phyloP scores from a whole-genome alignment of 2,329 filamentous ascomycete species.

The Xylariaceae sp. region DNA sequence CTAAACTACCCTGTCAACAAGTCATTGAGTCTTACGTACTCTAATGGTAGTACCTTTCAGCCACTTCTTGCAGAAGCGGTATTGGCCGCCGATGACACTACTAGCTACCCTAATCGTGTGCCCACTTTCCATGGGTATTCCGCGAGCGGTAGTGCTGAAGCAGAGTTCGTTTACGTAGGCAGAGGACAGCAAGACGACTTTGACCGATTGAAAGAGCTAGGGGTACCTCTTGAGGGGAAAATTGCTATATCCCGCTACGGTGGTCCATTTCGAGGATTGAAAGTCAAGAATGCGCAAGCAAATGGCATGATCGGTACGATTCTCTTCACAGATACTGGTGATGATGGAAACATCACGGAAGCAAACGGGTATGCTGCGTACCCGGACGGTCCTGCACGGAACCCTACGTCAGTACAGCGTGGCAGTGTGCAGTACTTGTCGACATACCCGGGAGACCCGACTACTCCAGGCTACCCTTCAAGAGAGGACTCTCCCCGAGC shows the following conservation, averaged over 20 bases:
- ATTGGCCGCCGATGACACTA: constrained; percentile 76
- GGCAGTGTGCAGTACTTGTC: constrained; percentile 78
- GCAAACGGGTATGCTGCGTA: constrained; percentile 76
- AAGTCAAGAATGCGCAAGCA: constrained; percentile 83
- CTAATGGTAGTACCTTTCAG: constrained; percentile 60
- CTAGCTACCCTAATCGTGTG: constrained; percentile 69
- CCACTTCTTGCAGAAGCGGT: constrained; percentile 76
- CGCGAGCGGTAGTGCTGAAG: constrained; percentile 77
- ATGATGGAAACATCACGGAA: constrained; percentile 77
- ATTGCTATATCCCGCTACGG: constrained; percentile 82
- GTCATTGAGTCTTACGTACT: constrained; percentile 50
- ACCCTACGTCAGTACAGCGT: constrained; percentile 79
- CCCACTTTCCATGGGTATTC: constrained; percentile 87
- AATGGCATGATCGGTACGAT: constrained; percentile 75
- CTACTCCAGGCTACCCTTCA: constrained; percentile 82
- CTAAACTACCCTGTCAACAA: constrained; percentile 62
- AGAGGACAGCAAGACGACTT: constrained; percentile 78
- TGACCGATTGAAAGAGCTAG: constrained; percentile 71
- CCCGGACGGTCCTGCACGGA: constrained; percentile 76
- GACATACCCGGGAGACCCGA: constrained; percentile 69
- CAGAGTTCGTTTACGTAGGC: constrained; percentile 78
- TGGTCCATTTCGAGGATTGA: constrained; percentile 77
- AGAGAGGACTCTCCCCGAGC: constrained; percentile 73
- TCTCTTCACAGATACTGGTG: constrained; percentile 77
- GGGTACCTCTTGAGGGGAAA: constrained; percentile 75